phyloP scores from a whole-genome alignment of 306 rosid species.

The Begonia fuchsioides region DNA sequence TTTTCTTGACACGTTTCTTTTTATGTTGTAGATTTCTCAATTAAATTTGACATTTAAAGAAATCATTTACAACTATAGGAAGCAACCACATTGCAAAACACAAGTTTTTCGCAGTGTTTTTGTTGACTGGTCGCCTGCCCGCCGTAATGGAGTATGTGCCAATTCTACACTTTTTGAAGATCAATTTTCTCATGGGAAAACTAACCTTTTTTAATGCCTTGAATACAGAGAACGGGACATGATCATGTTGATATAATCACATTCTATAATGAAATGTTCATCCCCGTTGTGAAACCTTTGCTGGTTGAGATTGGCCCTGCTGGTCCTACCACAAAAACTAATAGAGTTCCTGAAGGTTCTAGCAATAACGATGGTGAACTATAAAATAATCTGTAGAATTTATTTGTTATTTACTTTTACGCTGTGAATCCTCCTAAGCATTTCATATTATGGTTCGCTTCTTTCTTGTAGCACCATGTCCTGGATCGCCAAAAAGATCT shows the following conservation, averaged over 20 bases:
- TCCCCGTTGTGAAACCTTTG: conserved; percentile 75
- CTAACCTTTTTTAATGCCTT: conserved; percentile 18
- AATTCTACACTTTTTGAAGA: not conserved
- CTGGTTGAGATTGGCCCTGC: conserved; percentile 84
- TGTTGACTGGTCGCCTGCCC: conserved; percentile 64
- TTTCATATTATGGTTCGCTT: no score
- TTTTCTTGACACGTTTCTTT: no score
- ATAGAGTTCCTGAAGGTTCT: conserved; percentile 47
- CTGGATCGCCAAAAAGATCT: no score
- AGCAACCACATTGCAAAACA: conserved; percentile 90
- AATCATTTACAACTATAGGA: conserved; percentile 78
- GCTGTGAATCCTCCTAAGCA: no score
- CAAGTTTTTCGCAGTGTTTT: conserved; percentile 79
- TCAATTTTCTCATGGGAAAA: no score
- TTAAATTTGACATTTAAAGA: conserved; percentile 73
- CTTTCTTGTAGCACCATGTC: no score
- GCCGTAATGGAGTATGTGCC: conserved; percentile 55
- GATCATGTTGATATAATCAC: conserved; percentile 83
- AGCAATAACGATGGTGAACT: no score
- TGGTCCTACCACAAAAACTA: conserved; percentile 30
- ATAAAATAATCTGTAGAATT: no score
- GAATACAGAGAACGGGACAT: conserved; percentile 54
- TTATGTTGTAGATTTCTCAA: no score
- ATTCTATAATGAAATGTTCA: conserved; percentile 75
- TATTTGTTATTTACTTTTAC: no score